A percentile compares a stretch with the other conserved stretches of the same genome.
Conservation (phyloP, 2,329 filamentous ascomycete species). For the Hymenoscyphus salicellus region DNA sequence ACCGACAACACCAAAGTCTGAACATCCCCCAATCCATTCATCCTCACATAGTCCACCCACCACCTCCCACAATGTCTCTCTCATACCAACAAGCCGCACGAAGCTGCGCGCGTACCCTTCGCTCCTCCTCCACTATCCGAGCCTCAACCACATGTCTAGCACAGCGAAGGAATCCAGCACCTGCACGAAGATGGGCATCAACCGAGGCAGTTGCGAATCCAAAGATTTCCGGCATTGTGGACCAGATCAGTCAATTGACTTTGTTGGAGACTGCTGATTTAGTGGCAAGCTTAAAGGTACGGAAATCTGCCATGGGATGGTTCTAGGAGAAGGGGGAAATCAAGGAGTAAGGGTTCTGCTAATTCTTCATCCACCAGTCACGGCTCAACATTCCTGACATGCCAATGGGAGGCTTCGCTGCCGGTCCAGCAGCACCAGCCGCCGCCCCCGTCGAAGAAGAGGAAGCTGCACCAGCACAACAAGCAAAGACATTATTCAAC, state of each 20-base stretch:
- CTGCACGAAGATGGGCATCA: constrained; percentile 79
- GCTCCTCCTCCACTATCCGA: constrained; percentile 47
- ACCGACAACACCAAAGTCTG: constrained; percentile 13
- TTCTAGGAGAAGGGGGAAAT: background rate
- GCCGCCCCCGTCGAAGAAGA: constrained; percentile 73
- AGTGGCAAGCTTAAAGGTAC: constrained; percentile 90
- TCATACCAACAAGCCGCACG: constrained; percentile 62
- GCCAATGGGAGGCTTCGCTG: constrained; percentile 86
- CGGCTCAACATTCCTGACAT: constrained; percentile 97
- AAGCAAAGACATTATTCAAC: constrained; percentile 97
- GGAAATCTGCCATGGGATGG: background rate
- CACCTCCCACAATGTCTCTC: constrained; percentile 53
- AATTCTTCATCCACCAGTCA: constrained; percentile 54
- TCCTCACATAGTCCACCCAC: constrained; percentile 15
- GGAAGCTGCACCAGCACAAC: constrained; percentile 80
- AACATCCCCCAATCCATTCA: constrained; percentile 12
- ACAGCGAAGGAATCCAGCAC: constrained; percentile 45
- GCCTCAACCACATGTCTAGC: constrained; percentile 45
- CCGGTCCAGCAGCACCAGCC: constrained; percentile 52
- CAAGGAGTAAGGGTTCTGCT: constrained; percentile 13
- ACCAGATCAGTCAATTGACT: constrained; percentile 98
- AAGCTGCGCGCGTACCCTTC: constrained; percentile 62
- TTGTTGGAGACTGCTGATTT: constrained; percentile 96
- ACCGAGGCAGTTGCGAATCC: constrained; percentile 75
- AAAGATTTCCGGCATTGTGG: constrained; percentile 92